Conservation (phyloP, 2,329 filamentous ascomycete species). For the Salinomyces thailandicus region DNA sequence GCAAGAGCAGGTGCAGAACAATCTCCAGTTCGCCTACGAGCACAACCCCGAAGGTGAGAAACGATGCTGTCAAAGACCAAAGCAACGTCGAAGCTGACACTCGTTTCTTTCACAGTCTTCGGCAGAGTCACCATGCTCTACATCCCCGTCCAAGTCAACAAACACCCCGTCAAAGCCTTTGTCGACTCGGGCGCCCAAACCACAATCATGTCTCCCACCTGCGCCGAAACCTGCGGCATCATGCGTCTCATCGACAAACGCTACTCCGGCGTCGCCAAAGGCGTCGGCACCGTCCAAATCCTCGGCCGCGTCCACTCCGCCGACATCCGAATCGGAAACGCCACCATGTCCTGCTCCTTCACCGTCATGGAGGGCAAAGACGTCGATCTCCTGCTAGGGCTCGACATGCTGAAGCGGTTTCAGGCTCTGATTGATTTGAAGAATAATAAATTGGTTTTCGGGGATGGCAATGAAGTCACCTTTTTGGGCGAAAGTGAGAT, state of each 20-base stretch:
- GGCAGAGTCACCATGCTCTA: conserved; percentile 94
- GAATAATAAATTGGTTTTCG: conserved; percentile 72
- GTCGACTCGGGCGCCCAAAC: conserved; percentile 96
- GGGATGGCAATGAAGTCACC: conserved; percentile 62
- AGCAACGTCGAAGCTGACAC: not conserved
- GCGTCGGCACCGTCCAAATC: conserved; percentile 89
- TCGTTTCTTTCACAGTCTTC: conserved; percentile 53
- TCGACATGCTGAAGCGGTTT: conserved; percentile 96
- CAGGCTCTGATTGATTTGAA: conserved; percentile 85
- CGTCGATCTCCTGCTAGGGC: conserved; percentile 81
- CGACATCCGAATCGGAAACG: conserved; percentile 81
- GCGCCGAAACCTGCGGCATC: conserved; percentile 85
- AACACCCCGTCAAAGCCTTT: conserved; percentile 82
- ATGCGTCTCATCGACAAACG: conserved; percentile 91
- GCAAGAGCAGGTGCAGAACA: conserved; percentile 87
- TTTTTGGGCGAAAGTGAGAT: conserved; percentile 92
- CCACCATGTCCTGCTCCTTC: conserved; percentile 87
- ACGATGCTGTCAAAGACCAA: too few species aligned
- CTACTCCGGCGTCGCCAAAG: conserved; percentile 82
- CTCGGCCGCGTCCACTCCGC: conserved; percentile 91
- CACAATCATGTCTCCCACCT: conserved; percentile 95
- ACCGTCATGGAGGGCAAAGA: conserved; percentile 99
- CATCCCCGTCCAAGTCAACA: conserved; percentile 90
- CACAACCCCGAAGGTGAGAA: conserved; percentile 91
- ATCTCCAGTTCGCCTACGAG: conserved; percentile 91